Conservation (phyloP, 257 asterid species). For the Fraxinus anomala region DNA sequence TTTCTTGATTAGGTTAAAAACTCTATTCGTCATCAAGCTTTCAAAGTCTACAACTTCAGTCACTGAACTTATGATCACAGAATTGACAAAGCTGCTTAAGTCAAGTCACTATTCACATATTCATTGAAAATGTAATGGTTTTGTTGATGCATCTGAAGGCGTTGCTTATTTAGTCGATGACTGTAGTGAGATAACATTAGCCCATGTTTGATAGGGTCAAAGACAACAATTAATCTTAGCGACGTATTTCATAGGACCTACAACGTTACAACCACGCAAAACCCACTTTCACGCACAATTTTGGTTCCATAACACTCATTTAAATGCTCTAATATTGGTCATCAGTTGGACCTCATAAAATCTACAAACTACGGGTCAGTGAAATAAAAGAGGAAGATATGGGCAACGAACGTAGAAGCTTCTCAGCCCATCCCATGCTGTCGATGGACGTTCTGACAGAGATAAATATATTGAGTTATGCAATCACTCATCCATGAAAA, state of each 20-base stretch:
- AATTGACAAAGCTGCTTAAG: neutral
- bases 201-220: too few relatives aligned
- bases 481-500: neutral
- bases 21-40: neutral
- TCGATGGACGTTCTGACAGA: neutral
- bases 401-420: neutral
- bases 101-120: neutral
- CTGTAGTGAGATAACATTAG: too few relatives aligned
- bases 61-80: neutral
- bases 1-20: slow-evolving; percentile 22
- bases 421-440: slow-evolving; percentile 25
- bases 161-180: too few relatives aligned
- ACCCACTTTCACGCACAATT: neutral
- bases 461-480: neutral
- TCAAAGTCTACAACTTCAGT: too few relatives aligned
- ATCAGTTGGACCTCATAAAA: too few relatives aligned
- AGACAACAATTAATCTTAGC: too few relatives aligned
- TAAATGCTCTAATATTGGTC: too few relatives aligned
- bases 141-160: too few relatives aligned
- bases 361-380: neutral
- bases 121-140: too few relatives aligned
- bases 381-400: neutral
- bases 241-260: too few relatives aligned
- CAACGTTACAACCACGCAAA: too few relatives aligned
- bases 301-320: neutral